These are phyloP conservation scores for Russula earlei DNA, from an alignment of 768 basidiomycete genomes.

Conservation along the genomic window DNA sequence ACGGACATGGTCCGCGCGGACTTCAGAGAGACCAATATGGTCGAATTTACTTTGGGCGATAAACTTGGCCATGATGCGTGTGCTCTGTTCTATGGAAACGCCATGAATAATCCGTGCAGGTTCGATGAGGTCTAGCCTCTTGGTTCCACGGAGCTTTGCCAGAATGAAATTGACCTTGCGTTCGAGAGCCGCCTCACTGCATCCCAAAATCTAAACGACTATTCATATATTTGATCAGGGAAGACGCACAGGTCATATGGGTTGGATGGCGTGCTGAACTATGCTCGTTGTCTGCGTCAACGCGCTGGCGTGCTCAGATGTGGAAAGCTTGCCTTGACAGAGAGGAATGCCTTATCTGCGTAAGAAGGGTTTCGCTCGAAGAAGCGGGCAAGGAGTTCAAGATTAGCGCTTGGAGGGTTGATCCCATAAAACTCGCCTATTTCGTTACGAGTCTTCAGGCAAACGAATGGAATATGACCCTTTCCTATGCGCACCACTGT, in stretches of 20 bases:
- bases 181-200: constrained; percentile 8
- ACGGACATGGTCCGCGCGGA: constrained; percentile 38
- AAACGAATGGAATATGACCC: background rate
- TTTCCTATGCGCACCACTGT: constrained; percentile 34
- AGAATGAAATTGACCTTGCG: constrained; percentile 17
- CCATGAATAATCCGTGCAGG: constrained; percentile 39
- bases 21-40: constrained; percentile 54
- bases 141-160: constrained; percentile 37
- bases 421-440: constrained; percentile 51
- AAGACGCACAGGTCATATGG: constrained; percentile 11
- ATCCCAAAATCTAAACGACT: background rate
- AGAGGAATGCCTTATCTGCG: constrained; percentile 38
- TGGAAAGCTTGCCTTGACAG: constrained; percentile 34
- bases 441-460: background rate
- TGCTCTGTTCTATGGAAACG: constrained; percentile 38
- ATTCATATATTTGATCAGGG: background rate
- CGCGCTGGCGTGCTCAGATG: background rate
- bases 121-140: constrained; percentile 54
- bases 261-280: constrained; percentile 14
- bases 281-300: background rate
- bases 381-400: constrained; percentile 42
- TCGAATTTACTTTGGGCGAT: constrained; percentile 47
- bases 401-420: constrained; percentile 34
- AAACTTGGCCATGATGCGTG: constrained; percentile 35
- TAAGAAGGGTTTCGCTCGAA: constrained; percentile 37